A percentile compares a stretch with the other conserved stretches of the same genome.
Conservation (phyloP, 352 stramenopile genomes). For the Phytophthora sp. region DNA sequence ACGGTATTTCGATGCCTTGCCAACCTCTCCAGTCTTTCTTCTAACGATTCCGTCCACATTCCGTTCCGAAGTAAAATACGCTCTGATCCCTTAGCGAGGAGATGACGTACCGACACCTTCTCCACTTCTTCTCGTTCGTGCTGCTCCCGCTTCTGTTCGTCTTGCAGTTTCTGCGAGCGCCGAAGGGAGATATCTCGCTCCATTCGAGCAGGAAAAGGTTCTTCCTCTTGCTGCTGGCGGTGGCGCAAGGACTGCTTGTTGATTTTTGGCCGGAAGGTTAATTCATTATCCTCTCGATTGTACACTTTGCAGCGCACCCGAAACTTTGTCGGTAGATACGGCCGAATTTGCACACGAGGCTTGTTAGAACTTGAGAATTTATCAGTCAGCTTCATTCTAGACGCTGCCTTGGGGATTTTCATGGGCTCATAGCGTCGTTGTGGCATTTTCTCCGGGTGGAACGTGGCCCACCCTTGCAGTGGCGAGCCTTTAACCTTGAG, state of each 20-base stretch:
- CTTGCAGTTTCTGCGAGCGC: slow-evolving; percentile 20
- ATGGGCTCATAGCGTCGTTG: slow-evolving; percentile 9
- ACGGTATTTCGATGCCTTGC: slow-evolving; percentile 12
- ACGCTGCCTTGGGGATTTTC: slow-evolving; percentile 8
- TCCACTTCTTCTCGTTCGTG: slow-evolving; percentile 27
- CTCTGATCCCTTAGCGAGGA: slow-evolving; percentile 57
- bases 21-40: slow-evolving; percentile 44
- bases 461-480: slow-evolving; percentile 51
- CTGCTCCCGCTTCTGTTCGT: slow-evolving; percentile 30
- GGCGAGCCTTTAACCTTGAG: slow-evolving; percentile 15
- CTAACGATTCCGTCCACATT: slow-evolving; percentile 49
- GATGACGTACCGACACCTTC: slow-evolving; percentile 12
- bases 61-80: slow-evolving; percentile 63
- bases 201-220: slow-evolving; percentile 47
- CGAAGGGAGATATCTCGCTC: slow-evolving; percentile 52
- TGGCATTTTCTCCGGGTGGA: slow-evolving; percentile 61
- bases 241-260: slow-evolving; percentile 33
- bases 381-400: slow-evolving; percentile 4
- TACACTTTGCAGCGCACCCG: slow-evolving; percentile 24
- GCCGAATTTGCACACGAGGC: slow-evolving; percentile 24
- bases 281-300: slow-evolving; percentile 39
- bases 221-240: slow-evolving; percentile 6
- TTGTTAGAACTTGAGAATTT: slow-evolving; percentile 6
- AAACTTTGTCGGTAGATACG: slow-evolving; percentile 21
- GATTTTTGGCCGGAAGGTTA: slow-evolving; percentile 64